Evolutionary conservation across 768 basidiomycete genomes (phyloP), one percentile per base, ranked within the genome.

Genomic region (Pleurotus salmoneostramineus): DNA sequence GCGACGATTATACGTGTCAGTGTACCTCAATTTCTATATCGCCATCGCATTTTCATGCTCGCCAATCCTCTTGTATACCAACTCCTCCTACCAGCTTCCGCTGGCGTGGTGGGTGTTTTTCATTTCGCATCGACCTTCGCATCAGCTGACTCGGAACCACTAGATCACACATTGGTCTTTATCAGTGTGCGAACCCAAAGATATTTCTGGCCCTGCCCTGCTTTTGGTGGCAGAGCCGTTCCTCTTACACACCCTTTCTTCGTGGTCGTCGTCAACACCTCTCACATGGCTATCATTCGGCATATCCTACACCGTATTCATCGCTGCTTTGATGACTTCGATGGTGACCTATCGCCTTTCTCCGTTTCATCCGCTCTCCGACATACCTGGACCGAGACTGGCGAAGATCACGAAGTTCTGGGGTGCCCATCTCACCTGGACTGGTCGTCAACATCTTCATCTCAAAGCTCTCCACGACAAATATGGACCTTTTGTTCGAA

Each of bases 401-500:
- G 61, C 62, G 60, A 72, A 63, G 56, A 47, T 70, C 47, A 66
- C 70, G 8, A 71, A 71, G 45, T 49, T 69, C 6, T 56, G 56
- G 56, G 21, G 49, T 15, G 31, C 32, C 31, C 43, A 55, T 43
- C 40, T 55, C 15, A 55, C 52, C 12, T 55, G 52, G 52, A 55
- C 52, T 42, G 52, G 52, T 21, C 52, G 40, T 12, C 79, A 81
- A 50, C 77, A 84, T 61, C 63, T 72, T 2, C 75, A 77, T 59
- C 77, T 79, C 60, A 64, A 71, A 15, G 61, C 67, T 15, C 65
- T 85, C n/a, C 85, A 86, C 62, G 69, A 76, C 43, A 72, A 71
- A 48, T 86, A 84, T 54, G 86, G 85, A 2, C 76, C 82, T 50
- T 71, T 81, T 15, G 83, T 86, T 36, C 71, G 85, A 62, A 76